phyloP scores from a whole-genome alignment of 331 rosid genomes.

The Quercus phellos region DNA sequence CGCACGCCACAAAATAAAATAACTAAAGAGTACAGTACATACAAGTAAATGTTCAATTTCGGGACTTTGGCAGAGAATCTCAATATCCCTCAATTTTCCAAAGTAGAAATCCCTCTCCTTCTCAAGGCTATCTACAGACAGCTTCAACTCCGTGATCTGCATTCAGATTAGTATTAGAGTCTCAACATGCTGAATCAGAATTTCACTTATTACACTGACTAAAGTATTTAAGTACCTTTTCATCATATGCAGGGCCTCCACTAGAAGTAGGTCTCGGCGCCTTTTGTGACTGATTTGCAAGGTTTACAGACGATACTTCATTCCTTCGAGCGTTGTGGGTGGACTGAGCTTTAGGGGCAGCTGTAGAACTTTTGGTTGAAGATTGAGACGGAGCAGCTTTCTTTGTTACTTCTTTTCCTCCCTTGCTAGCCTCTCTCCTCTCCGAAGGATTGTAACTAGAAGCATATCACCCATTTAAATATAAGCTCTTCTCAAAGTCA shows the following conservation, averaged over 20 bases:
- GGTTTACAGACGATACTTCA: slow-evolving; percentile 41
- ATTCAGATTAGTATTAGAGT: slow-evolving; percentile 8
- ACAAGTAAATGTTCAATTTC: slow-evolving; percentile 61
- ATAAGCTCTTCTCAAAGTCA: background rate
- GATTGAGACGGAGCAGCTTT: slow-evolving; percentile 60
- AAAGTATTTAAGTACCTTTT: slow-evolving; percentile 44
- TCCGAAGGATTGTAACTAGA: slow-evolving; percentile 75
- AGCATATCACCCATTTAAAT: background rate
- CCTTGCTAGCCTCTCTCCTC: slow-evolving; percentile 75
- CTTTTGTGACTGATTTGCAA: slow-evolving; percentile 47
- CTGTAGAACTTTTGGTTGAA: slow-evolving; percentile 47
- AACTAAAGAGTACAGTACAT: background rate
- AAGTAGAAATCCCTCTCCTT: slow-evolving; percentile 94
- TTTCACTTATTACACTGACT: background rate
- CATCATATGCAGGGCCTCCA: slow-evolving; percentile 57
- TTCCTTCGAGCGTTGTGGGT: slow-evolving; percentile 66
- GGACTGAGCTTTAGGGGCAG: slow-evolving; percentile 55
- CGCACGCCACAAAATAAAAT: background rate
- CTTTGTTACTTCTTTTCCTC: slow-evolving; percentile 75
- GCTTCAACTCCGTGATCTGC: slow-evolving; percentile 86
- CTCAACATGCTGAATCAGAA: background rate
- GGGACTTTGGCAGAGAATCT: slow-evolving; percentile 77
- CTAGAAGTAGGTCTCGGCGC: slow-evolving; percentile 40
- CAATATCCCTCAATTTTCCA: slow-evolving; percentile 79
- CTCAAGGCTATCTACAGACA: slow-evolving; percentile 91